Base-by-base conservation (phyloP, 768 basidiomycete genomes). In the Pleurotus tuoliensis region DNA sequence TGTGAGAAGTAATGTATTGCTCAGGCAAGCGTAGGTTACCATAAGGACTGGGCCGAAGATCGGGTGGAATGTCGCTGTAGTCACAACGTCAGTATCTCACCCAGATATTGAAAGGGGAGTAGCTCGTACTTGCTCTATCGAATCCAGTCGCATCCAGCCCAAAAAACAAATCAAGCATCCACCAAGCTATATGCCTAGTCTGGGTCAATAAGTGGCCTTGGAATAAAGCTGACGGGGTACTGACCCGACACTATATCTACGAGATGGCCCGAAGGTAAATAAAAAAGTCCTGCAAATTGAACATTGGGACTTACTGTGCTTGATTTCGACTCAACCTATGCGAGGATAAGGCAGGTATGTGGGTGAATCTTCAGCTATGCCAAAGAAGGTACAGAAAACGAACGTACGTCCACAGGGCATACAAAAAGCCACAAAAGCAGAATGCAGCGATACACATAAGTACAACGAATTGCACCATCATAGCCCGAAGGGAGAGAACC, bases 61-160 rank as follows among this genome's bases (percentile, higher is more conserved):
- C 0, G 84, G 86, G 67, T 96, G 92, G 63, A 97, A 96, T 44
- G 82, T 73, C 40, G 78, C 87, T 86, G 62, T n/a, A 8, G 56
- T 12, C 18, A 4, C 39, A 41, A 30, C 24, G 18, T 39, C 49
- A 16, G 48, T 38, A 49, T 8, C 13, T 43, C 7, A 25, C 30
- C 12, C 47, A 25, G 5, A 52, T 11, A 25, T 9, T 9, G 2
- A 16, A 53, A 7, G 12, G 18, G 20, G 18, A 52, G 9, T 2
- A 34, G 22, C 22, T 81, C 89, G 64, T 57, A 92, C 93, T 80
- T 20, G 94, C 83, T 64, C 76, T 77, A 61, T 91, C 83, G 64
- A 98, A 97, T 3, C 95, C 95, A 47, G 78, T 84, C 0, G 94
- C 92, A 70, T 98, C 96, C 5, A 98, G 79, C n/a, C 96, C 96